Base-by-base conservation (phyloP, 495 filamentous ascomycete genomes). In the Clavariopsis aquatica region DNA sequence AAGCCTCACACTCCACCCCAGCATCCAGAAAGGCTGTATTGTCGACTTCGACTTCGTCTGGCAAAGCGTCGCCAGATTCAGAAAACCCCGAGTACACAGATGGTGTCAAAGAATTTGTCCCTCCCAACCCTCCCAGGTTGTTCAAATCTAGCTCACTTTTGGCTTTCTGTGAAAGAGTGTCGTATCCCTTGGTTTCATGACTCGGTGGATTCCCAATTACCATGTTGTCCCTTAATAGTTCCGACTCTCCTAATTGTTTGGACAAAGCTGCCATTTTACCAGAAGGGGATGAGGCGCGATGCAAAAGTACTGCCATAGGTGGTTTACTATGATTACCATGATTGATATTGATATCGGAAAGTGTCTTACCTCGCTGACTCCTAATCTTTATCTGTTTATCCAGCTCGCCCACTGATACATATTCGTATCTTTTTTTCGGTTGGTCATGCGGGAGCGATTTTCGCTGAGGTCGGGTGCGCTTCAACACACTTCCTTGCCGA, bases 61-160 rank as follows among this genome's bases (percentile, higher is more conserved):
- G 74, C 45, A 76, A 57, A 0, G 65, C 62, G 59, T 76, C 74
- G 28, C 74, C 72, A 17, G 24, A 34, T 49, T 53, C 64, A 55
- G 71, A 73, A 55, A 76, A 76, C 0, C 62, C 68, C 2, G 74
- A 74, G 26, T 52, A 66, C 49, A 60, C 56, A 12, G 70, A 67
- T 10, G 49, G 54, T 20, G 52, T 52, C 15, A 38, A 45, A 34
- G 27, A 43, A 23, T 52, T 29, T 0, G 60, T 27, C 43, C 26
- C 27, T 4, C 22, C 19, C 38, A 52, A 23, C 19, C 43, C 38
- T 1, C n/a, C 54, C 29, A 64, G 17, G 23, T 57, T 64, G 22
- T 60, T 13, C 22, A 63, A 41, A 28, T 63, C 52, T 10, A 63
- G 20, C 23, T 70, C 60, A 27, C 68, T 70, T 52, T 61, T 64